Base-by-base conservation (phyloP, 768 basidiomycete species). In the Calocera cornea region DNA sequence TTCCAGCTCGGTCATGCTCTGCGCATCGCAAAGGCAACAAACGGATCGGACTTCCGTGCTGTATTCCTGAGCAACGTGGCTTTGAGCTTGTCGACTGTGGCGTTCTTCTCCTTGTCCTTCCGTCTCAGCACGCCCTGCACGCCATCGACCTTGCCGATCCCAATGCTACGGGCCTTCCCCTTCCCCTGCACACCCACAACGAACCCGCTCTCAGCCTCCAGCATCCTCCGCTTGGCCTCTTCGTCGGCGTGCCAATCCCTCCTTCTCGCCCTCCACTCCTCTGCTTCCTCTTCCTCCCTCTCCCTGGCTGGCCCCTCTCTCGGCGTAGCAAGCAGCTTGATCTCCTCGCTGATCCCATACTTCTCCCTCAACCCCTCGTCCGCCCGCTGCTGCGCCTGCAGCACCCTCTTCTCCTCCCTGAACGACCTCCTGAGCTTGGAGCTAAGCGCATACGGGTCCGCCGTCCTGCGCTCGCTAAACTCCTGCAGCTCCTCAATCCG, bases 361-460 rank as follows among this genome's bases (percentile, higher is more conserved):
- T 84, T 81, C 31, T 80, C 84, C 73, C 86, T 88, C 64, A 97
- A 77, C 10, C 75, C 77, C 60, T 90, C 87, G 72, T 97, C 95
- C 14, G 81, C 82, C 24, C 80, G 80, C 70, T 84, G 81, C 71
- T 88, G 88, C 66, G 81, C 83, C 72, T 85, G 79, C 63, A 90
- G 86, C 0, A 88, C 76, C 77, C 88, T 90, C 80, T 97, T 99
- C 69, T 89, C 89, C 68, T 86, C 84, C 2, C 97, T 85, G 74
- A 98, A 97, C 22, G 84, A 83, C 72, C 88, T 88, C 44, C 97
- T 85, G 1, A 87, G 82, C 71, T 85, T 86, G 16, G 78, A 74
- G 1, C 92, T 95, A 19, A 92, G 83, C 0, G 83, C 69, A 72
- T 95, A 98, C 0, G 97, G 97, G 77, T 99, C 97, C 1, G 85